Evolutionary conservation across 2,329 filamentous ascomycete species (phyloP).

Genomic region (Cytospora mali): DNA sequence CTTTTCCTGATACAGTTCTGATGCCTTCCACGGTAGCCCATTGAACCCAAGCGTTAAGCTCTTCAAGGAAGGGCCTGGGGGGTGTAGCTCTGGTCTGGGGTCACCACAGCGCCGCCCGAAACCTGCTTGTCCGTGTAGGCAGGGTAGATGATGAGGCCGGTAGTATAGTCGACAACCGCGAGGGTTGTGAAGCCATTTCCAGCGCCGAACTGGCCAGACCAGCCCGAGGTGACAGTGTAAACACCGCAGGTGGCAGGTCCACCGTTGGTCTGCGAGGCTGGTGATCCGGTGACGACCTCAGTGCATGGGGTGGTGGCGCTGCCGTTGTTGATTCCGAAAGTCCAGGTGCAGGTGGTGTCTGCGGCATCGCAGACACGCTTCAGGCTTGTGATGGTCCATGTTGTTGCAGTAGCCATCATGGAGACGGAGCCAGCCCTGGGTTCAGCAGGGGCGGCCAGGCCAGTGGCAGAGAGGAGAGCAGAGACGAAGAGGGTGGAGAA

Average conservation of each 20-base stretch:
- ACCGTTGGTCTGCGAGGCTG: constrained; percentile 43
- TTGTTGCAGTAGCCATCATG: constrained; percentile 35
- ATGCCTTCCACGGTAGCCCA: neutral
- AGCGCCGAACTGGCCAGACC: constrained; percentile 57
- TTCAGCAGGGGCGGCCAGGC: constrained; percentile 33
- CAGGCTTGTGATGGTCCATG: constrained; percentile 45
- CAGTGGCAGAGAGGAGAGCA: constrained; percentile 33
- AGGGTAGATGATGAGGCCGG: constrained; percentile 52
- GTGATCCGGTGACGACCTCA: constrained; percentile 39
- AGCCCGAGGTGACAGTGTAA: constrained; percentile 56
- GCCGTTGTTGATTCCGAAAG: constrained; percentile 45
- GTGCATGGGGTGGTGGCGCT: constrained; percentile 38
- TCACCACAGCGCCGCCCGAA: constrained; percentile 46
- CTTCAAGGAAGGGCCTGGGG: constrained; percentile 16
- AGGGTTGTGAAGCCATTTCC: constrained; percentile 58
- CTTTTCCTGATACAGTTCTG: neutral
- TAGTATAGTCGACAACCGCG: constrained; percentile 48
- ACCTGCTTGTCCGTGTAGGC: constrained; percentile 57
- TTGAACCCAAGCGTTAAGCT: neutral
- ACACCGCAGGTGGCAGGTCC: constrained; percentile 45
- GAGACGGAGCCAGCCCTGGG: constrained; percentile 33
- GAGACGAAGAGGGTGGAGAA: constrained; percentile 35
- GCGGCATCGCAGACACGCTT: constrained; percentile 43
- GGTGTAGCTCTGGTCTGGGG: constrained; percentile 52
- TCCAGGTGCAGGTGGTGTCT: constrained; percentile 46